These are phyloP conservation scores for Leccinum ochraceum DNA, from an alignment of 768 basidiomycete genomes.

Conservation along the genomic window DNA sequence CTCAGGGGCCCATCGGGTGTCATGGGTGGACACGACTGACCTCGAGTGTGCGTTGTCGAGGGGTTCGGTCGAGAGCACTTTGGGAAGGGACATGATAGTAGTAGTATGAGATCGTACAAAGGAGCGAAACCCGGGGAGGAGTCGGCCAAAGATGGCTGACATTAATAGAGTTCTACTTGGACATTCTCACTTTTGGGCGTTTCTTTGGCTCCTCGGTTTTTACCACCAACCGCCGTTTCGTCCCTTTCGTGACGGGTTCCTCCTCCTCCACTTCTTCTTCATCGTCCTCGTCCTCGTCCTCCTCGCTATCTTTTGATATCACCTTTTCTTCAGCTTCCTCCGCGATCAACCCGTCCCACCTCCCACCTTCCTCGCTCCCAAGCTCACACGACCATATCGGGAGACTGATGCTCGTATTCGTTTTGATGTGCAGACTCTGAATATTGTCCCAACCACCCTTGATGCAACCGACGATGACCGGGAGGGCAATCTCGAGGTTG, in stretches of 20 bases:
- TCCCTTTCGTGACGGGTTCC: conserved; percentile 1
- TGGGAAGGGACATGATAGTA: conserved; percentile 41
- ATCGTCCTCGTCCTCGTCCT: background rate
- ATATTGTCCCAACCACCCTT: conserved; percentile 89
- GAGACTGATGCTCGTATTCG: conserved; percentile 76
- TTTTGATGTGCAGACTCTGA: conserved; percentile 88
- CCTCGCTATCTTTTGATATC: background rate
- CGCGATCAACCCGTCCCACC: conserved; percentile 32
- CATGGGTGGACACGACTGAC: conserved; percentile 35
- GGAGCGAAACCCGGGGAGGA: conserved; percentile 1
- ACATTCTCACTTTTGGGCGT: conserved; percentile 5
- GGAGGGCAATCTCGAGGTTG: conserved; percentile 79
- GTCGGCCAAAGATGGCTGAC: conserved; percentile 8
- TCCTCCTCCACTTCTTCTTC: background rate
- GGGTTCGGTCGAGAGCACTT: conserved; percentile 52
- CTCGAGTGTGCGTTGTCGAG: conserved; percentile 58
- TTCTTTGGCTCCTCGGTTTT: conserved; percentile 20
- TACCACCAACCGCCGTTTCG: conserved; percentile 14
- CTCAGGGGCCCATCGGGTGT: background rate
- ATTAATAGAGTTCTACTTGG: background rate
- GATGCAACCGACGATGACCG: conserved; percentile 67
- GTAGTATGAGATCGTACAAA: conserved; percentile 2
- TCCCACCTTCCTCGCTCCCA: conserved; percentile 43
- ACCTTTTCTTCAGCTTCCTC: conserved; percentile 12
- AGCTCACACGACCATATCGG: conserved; percentile 89